Conservation (phyloP, 2,329 filamentous ascomycete species). For the Byssoonygena ceratinophila region DNA sequence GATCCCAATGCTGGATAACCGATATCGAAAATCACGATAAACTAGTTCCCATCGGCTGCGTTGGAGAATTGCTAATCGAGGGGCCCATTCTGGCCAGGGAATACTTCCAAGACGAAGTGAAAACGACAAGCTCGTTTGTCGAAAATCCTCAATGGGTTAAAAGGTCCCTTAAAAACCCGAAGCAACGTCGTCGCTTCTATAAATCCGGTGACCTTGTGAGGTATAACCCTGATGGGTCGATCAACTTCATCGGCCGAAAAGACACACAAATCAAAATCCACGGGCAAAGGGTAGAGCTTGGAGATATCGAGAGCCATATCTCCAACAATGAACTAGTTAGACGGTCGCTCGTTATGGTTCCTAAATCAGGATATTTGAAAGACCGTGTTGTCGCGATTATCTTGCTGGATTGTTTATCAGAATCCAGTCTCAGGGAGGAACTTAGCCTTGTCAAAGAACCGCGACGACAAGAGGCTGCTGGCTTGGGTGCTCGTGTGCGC, state of each 20-base stretch:
- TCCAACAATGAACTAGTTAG: not conserved
- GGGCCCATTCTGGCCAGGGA: slow-evolving; percentile 30
- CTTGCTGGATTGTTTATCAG: not conserved
- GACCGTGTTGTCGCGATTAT: not conserved
- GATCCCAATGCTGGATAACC: slow-evolving; percentile 20
- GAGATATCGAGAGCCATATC: slow-evolving; percentile 68
- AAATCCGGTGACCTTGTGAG: slow-evolving; percentile 20
- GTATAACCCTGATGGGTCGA: slow-evolving; percentile 16
- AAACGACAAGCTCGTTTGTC: slow-evolving; percentile 19
- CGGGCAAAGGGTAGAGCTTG: slow-evolving; percentile 72
- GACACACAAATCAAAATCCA: slow-evolving; percentile 65
- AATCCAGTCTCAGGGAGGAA: not conserved
- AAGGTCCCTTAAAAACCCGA: not conserved
- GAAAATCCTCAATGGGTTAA: slow-evolving; percentile 18
- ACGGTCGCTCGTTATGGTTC: slow-evolving; percentile 5
- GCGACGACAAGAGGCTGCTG: not conserved
- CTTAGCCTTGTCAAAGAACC: not conserved
- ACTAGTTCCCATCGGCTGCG: slow-evolving; percentile 26
- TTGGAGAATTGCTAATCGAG: slow-evolving; percentile 35
- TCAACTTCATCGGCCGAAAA: slow-evolving; percentile 19
- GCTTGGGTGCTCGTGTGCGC: not conserved
- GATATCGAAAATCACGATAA: slow-evolving; percentile 16
- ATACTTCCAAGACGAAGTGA: slow-evolving; percentile 24
- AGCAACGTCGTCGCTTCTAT: slow-evolving; percentile 13
- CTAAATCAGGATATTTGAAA: not conserved